Evolutionary conservation across 2,329 filamentous ascomycete species (phyloP).

Genomic region (Fusarium musae): DNA sequence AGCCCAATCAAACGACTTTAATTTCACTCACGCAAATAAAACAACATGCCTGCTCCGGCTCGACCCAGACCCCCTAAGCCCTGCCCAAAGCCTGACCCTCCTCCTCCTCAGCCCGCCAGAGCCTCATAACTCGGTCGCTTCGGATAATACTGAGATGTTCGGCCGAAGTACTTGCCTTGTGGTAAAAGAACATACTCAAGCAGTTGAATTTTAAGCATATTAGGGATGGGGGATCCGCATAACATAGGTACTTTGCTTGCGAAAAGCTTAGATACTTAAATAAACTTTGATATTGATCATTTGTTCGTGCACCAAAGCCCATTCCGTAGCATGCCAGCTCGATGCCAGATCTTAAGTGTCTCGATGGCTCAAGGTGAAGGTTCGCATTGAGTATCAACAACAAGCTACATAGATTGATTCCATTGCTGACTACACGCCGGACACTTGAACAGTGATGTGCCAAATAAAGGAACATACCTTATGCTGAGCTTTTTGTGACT

Average conservation of each 20-base stretch:
- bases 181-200: not conserved
- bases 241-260: not conserved
- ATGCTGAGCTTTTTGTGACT: not conserved
- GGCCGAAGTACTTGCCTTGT: not conserved
- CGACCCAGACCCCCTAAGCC: not conserved
- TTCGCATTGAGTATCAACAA: not conserved
- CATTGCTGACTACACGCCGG: not conserved
- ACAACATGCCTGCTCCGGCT: not conserved
- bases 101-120: not conserved
- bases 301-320: not conserved
- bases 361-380: not conserved
- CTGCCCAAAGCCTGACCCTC: not conserved
- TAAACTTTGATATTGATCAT: not conserved
- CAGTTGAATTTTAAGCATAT: not conserved
- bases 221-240: too few relatives aligned
- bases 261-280: not conserved
- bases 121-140: rapidly evolving
- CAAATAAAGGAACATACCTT: not conserved
- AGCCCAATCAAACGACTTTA: not conserved
- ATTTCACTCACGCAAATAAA: not conserved
- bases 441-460: rapidly evolving
- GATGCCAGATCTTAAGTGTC: not conserved
- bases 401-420: not conserved
- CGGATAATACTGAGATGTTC: not conserved
- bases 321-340: not conserved